Evolutionary conservation across 176 grass and related monocot genomes (phyloP), one percentile per base, ranked within the genome.

Genomic region (Musa troglodytarum): DNA sequence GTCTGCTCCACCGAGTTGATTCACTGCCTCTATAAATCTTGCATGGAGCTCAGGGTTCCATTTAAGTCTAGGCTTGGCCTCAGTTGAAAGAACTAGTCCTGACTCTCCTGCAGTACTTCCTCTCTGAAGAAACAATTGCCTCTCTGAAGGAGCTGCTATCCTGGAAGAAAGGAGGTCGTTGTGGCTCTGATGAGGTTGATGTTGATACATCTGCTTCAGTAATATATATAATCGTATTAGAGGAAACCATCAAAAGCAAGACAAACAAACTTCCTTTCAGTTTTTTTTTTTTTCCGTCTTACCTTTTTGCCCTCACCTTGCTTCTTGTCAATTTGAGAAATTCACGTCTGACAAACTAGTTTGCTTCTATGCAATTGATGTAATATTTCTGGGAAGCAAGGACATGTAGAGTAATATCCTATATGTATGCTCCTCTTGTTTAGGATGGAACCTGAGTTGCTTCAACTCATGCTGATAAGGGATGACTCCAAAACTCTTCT

Each of bases 1-100:
- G 53, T 99, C 91, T 63, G 91, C 96, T 87, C 96, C 96, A 55
- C 96, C 91, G 74, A 99, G 80, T 88, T 99, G 91, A 81, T 99
- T 92, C 62, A 99, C 91, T 22, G 96, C 88, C 77, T 99, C 91
- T 73, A 95, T 90, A 76, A 99, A 99, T 67, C 91, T 79, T 78
- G 95, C 88, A 78, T 99, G 96, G 82, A 99, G 88, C 85, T 95
- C 96, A 9, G 96, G 91, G 49, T 89, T 99, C 96, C 96, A 99
- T 86, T 99, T 99, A 22, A 99, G 73, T 79, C 96, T 89, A 78
- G 96, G 96, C 82, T 99, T 99, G 14, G 88, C 96, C 50, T 99
- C 91, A 23, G 96, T 99, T 15, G 91, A 99, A 71, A 99, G 96
- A 86, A 99, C 88, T 63, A 99, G 81, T 50, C 88, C 88, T 63